phyloP scores from a whole-genome alignment of 2,329 filamentous ascomycete genomes.

The Metarhizium rileyi region DNA sequence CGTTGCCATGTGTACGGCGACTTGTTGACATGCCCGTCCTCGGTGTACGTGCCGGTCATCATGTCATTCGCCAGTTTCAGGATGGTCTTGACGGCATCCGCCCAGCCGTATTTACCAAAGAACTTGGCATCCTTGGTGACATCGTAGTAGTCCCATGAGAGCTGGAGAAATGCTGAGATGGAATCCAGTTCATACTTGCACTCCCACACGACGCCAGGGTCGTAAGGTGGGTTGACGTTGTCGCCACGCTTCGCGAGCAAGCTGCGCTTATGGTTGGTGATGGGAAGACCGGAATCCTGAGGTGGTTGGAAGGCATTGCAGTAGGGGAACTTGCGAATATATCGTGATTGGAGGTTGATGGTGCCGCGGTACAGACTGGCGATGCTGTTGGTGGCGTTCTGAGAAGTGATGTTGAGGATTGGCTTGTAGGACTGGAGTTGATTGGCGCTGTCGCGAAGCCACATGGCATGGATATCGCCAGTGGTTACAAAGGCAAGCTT shows the following conservation, averaged over 20 bases:
- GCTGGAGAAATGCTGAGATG: conserved; percentile 73
- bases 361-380: conserved; percentile 63
- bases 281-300: conserved; percentile 44
- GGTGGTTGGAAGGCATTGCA: conserved; percentile 96
- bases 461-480: conserved; percentile 86
- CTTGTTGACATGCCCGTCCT: conserved; percentile 43
- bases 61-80: conserved; percentile 61
- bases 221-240: conserved; percentile 52
- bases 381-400: conserved; percentile 37
- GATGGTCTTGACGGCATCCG: conserved; percentile 59
- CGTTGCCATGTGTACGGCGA: conserved; percentile 69
- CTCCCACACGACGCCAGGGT: conserved; percentile 68
- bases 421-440: conserved; percentile 67
- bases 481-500: conserved; percentile 75
- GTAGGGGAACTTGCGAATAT: conserved; percentile 62
- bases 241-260: conserved; percentile 32
- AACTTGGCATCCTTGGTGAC: conserved; percentile 63
- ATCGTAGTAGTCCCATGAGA: conserved; percentile 71
- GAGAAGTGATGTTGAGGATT: conserved; percentile 43
- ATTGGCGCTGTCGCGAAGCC: conserved; percentile 81
- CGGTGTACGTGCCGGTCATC: conserved; percentile 62
- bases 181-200: conserved; percentile 96
- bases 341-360: conserved; percentile 68
- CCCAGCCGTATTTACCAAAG: conserved; percentile 66
- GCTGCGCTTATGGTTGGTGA: conserved; percentile 11